Percentiles rank a stretch among this genome's conserved stretches.
Conservation (phyloP, 176 grass and related monocot species). For the Melocanna baccifera region DNA sequence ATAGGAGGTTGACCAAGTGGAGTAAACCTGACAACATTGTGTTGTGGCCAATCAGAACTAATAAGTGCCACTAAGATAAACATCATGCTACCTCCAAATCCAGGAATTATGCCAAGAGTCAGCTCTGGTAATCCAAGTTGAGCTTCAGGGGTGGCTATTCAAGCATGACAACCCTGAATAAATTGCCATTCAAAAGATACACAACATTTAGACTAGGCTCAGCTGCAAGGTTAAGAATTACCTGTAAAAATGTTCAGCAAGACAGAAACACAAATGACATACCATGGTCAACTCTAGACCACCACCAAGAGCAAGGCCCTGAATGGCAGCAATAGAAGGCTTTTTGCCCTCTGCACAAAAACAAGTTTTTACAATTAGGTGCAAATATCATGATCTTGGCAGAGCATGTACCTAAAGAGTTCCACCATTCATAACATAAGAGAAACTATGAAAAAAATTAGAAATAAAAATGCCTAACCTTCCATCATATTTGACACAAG, state of each 20-base stretch:
- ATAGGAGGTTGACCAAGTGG: too few species aligned
- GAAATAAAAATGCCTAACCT: slow-evolving; percentile 39
- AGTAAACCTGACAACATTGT: too few species aligned
- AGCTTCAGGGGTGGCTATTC: slow-evolving; percentile 88
- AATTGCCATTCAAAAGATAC: neutral
- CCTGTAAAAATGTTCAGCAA: neutral
- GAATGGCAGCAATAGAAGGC: slow-evolving; percentile 92
- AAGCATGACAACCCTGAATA: slow-evolving; percentile 87
- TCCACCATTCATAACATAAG: neutral
- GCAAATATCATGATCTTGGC: neutral
- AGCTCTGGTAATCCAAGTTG: slow-evolving; percentile 97
- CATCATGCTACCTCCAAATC: slow-evolving; percentile 98
- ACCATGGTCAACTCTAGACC: slow-evolving; percentile 93
- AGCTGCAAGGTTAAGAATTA: neutral
- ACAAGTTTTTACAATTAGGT: neutral
- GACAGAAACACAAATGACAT: slow-evolving; percentile 14
- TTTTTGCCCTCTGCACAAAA: slow-evolving; percentile 69
- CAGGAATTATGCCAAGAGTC: slow-evolving; percentile 93
- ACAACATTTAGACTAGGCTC: neutral
- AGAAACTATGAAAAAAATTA: slow-evolving; percentile 14
- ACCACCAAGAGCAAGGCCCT: slow-evolving; percentile 95
- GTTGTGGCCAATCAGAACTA: too few species aligned
- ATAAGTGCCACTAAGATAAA: too few species aligned
- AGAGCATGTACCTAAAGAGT: neutral
- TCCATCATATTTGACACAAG: slow-evolving; percentile 80